Conservation (phyloP, 139 green algal genomes). For the Pleodorina starrii region DNA sequence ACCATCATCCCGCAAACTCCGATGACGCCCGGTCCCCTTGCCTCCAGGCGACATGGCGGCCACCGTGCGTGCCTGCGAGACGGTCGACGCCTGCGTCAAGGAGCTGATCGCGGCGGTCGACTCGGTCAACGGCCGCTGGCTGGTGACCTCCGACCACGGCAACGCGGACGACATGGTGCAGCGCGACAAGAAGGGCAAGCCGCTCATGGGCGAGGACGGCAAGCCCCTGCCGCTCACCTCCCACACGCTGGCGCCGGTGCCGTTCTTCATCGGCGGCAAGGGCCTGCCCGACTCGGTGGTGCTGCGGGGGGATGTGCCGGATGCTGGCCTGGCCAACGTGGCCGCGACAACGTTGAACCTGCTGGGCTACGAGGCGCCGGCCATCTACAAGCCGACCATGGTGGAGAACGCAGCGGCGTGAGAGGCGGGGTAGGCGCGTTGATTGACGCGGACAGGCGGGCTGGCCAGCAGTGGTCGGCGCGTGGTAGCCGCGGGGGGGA, state of each 20-base stretch:
- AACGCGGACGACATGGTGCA: slow-evolving; percentile 99
- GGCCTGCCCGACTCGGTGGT: slow-evolving; percentile 81
- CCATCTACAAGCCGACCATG: slow-evolving; percentile 84
- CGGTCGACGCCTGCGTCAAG: slow-evolving; percentile 86
- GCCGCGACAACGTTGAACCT: slow-evolving; percentile 94
- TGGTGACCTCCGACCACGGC: slow-evolving; percentile 94
- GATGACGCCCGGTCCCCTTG: too few species aligned
- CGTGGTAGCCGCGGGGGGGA: too few species aligned
- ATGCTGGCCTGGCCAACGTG: slow-evolving; percentile 95
- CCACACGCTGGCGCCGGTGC: slow-evolving; percentile 95
- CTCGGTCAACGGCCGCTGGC: slow-evolving; percentile 74
- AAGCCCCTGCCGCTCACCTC: slow-evolving; percentile 89
- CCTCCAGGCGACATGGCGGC: slow-evolving; percentile 77
- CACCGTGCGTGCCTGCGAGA: slow-evolving; percentile 71
- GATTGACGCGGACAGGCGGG: too few species aligned
- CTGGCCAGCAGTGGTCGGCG: too few species aligned
- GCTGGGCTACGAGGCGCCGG: slow-evolving; percentile 87
- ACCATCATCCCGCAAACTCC: too few species aligned
- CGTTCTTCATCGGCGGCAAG: slow-evolving; percentile 91
- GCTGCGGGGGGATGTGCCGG: slow-evolving; percentile 83
- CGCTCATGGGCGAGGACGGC: slow-evolving; percentile 73
- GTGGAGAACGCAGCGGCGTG: slow-evolving; percentile 46
- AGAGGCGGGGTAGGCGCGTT: too few species aligned
- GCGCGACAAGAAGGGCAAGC: slow-evolving; percentile 91
- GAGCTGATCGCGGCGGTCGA: slow-evolving; percentile 79